Percentiles rank a stretch among this genome's conserved stretches.
phyloP scores from a whole-genome alignment of 2,329 filamentous ascomycete genomes.

The Sporothrix curviconia region DNA sequence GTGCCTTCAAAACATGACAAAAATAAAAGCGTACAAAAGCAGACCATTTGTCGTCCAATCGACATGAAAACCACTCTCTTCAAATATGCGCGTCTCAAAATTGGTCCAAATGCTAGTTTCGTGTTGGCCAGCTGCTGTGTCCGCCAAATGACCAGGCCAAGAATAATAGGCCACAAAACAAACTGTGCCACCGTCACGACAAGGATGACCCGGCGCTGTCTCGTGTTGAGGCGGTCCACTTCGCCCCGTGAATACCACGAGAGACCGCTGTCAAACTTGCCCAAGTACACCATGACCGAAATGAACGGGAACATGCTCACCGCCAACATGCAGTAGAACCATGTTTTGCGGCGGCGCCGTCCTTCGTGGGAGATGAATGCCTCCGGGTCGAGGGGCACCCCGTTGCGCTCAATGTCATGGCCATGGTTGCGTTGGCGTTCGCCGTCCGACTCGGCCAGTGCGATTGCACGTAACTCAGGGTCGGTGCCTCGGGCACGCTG shows the following conservation, averaged over 20 bases:
- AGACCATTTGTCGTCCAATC: too few species aligned
- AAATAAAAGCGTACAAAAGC: too few species aligned
- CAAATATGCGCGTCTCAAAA: too few species aligned
- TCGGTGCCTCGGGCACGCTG: conserved; percentile 15
- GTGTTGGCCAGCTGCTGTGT: neutral
- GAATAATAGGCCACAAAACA: conserved; percentile 19
- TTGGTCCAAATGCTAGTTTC: neutral
- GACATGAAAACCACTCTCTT: too few species aligned
- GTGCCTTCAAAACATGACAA: too few species aligned
- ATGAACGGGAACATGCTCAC: conserved; percentile 42
- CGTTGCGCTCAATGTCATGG: conserved; percentile 13
- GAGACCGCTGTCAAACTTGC: conserved; percentile 39
- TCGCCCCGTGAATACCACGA: conserved; percentile 45
- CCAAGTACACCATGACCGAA: conserved; percentile 37
- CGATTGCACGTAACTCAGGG: conserved; percentile 18
- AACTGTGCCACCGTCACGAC: conserved; percentile 26
- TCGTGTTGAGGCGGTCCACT: conserved; percentile 32
- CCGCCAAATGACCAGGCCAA: conserved; percentile 20
- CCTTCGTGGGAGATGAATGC: conserved; percentile 25
- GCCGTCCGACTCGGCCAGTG: neutral
- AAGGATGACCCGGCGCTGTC: conserved; percentile 32
- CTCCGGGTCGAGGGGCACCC: conserved; percentile 20
- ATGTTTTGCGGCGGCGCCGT: conserved; percentile 27
- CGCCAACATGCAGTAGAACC: conserved; percentile 34
- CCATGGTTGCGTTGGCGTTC: neutral